Evolutionary conservation across 2,329 filamentous ascomycete genomes (phyloP).

Genomic region (Aspergillus ochraceoroseus): DNA sequence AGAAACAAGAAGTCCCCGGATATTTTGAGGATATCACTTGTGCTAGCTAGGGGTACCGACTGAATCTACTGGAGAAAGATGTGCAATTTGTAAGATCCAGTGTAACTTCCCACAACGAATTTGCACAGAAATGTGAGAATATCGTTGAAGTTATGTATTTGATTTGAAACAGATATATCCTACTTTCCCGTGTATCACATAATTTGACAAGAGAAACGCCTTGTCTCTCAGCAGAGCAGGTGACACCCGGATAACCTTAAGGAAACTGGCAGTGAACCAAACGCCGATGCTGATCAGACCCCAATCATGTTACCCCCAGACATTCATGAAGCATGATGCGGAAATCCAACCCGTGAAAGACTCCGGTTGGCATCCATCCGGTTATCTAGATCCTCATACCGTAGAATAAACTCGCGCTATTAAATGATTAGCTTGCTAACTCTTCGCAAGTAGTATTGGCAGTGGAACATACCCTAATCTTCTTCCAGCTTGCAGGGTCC

Average conservation of each 20-base stretch:
- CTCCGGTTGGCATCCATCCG: conserved; percentile 39
- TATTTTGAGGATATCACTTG: no score
- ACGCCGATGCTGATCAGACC: conserved; percentile 32
- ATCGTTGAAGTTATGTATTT: conserved; percentile 26
- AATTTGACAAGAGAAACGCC: conserved; percentile 28
- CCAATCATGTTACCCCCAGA: conserved; percentile 17
- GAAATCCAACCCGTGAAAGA: conserved; percentile 35
- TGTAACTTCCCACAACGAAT: conserved; percentile 1
- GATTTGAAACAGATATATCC: conserved; percentile 24
- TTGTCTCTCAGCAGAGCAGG: conserved; percentile 22
- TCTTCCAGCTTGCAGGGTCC: conserved; percentile 49
- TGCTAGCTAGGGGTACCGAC: no score
- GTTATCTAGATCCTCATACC: conserved; percentile 49
- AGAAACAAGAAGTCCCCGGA: no score
- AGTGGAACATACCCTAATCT: conserved; percentile 41
- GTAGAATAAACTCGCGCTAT: conserved; percentile 47
- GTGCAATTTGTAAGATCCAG: background rate
- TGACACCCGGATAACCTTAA: conserved; percentile 26
- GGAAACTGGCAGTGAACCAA: conserved; percentile 29
- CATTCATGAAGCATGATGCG: conserved; percentile 37
- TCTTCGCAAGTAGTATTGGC: background rate
- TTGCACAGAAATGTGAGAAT: conserved; percentile 12
- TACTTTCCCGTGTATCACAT: conserved; percentile 24
- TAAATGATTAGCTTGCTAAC: conserved; percentile 18
- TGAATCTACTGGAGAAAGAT: background rate